Evolutionary conservation across 2,329 filamentous ascomycete species (phyloP), one percentile per base, ranked within the genome.

Genomic region (Coniochaeta pulveracea): DNA sequence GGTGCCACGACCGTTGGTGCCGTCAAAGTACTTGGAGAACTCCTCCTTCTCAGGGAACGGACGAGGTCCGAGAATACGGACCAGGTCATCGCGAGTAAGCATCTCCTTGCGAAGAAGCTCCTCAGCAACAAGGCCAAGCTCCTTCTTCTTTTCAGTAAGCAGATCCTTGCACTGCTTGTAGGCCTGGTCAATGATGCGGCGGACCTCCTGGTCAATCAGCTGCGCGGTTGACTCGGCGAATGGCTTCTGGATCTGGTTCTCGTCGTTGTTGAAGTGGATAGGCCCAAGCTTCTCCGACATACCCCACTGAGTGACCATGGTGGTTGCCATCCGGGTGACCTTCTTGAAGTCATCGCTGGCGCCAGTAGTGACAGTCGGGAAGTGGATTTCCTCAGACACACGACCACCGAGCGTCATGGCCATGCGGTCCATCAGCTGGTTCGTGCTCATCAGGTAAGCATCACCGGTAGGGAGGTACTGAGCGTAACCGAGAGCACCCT

Each of bases 261-360:
- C 72, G 49, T 85, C 71, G 52, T 84, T 82, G 48, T 91, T 81
- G 57, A 89, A 98, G 66, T 93, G 83, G 41, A 98, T 69, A 43
- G 88, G 88, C 19, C 89, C 89, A 29, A 98, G 80, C 63, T 93
- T 93, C 45, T 84, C 75, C 25, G 83, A 93, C 91, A 98, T 98
- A 45, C 91, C 91, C 80, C 86, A 98, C 56, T 94, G 85, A n/a
- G 89, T 98, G 19, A 98, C 91, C 91, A 98, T 98, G 40, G 83
- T 80, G 12, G 84, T 93, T 4, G 91, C 93, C 82, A 95, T 89
- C 36, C 79, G 75, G 3, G 91, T 95, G 25, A 96, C 91, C 63
- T 98, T 98, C 61, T 91, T 89, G 72, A 98, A 98, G 55, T 98
- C 91, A 55, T 96, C 91, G 34, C 80, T 88, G 14, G 89, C 91